Evolutionary conservation across 2,329 filamentous ascomycete species (phyloP), one percentile per base, ranked within the genome.

Genomic region (Aureobasidium subglaciale): DNA sequence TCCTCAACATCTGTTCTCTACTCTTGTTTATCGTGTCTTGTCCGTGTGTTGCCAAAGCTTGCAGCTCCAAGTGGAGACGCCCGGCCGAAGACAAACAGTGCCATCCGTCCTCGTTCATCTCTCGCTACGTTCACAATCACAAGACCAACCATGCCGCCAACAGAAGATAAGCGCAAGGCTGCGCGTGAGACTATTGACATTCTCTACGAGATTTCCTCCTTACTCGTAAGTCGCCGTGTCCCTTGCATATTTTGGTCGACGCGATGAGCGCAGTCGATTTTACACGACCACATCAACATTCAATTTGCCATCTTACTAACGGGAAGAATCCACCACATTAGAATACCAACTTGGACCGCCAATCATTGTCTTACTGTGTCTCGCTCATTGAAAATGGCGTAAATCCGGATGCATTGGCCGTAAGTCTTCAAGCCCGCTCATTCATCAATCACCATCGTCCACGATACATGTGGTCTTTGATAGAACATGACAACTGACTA

Each of bases 301-400:
- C n/a, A n/a, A n/a, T n/a, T n/a, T n/a, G n/a, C n/a, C n/a, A n/a
- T n/a, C 34, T 16, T 16, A 16, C 34, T 37, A 16, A 7, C 29
- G 29, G 29, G 8, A 27, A 29, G 20, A 40, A 29, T 15, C 2
- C 2, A n/a, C 35, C n/a, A n/a, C n/a, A n/a, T n/a, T n/a, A 97
- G 92, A 96, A 97, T 73, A 96, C 92, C 59, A 83, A 95, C 61
- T 84, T 99, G 42, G 91, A 96, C 71, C 85, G 92, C 29, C 86
- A 90, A 54, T 90, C 91, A 18, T 78, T 99, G 16, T 96, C 91
- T 3, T 88, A 96, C 60, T 99, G 93, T 72, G 92, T 97, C 58
- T 96, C 90, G 54, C 81, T 99, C 71, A 95, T 99, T 63, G 93
- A 99, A 73, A 96, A 96, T 67, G 93, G 93, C 13, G 90, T 97